Percentiles rank a stretch among this genome's conserved stretches.
These are phyloP conservation scores for Calonectria honghensis DNA, from an alignment of 2,329 filamentous ascomycete species.

Conservation along the genomic window DNA sequence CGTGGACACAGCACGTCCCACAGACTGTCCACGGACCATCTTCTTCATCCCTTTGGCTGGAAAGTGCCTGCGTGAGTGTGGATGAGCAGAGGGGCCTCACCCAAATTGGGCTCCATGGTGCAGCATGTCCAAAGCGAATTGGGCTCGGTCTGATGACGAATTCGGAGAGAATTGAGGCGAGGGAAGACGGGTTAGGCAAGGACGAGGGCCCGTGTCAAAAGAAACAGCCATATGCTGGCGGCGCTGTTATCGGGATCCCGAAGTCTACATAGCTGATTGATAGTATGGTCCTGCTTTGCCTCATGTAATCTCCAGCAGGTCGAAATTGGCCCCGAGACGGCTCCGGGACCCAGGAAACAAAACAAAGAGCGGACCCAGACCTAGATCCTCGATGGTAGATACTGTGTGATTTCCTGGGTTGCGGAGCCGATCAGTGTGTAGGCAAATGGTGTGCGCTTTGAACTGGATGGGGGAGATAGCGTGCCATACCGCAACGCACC, in stretches of 20 bases:
- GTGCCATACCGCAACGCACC: constrained; percentile 21
- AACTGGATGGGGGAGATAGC: constrained; percentile 11
- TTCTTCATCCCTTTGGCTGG: constrained; percentile 36
- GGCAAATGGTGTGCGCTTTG: constrained; percentile 31
- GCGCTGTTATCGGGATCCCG: constrained; percentile 8
- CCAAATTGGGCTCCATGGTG: constrained; percentile 44
- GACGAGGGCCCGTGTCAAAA: constrained; percentile 31
- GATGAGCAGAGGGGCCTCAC: constrained; percentile 40
- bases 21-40: constrained; percentile 43
- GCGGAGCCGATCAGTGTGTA: constrained; percentile 37
- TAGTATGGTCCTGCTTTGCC: constrained; percentile 25
- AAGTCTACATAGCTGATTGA: constrained; percentile 18
- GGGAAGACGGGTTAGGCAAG: constrained; percentile 18
- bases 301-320: constrained; percentile 30
- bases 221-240: constrained; percentile 28
- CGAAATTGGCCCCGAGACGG: constrained; percentile 20
- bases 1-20: constrained; percentile 50
- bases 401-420: constrained; percentile 31
- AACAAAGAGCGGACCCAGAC: constrained; percentile 42
- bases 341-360: constrained; percentile 35
- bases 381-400: constrained; percentile 30
- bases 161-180: constrained; percentile 51
- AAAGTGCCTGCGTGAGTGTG: constrained; percentile 35
- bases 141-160: constrained; percentile 44
- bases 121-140: constrained; percentile 50